Percentiles rank a stretch among this genome's conserved stretches.
Evolutionary conservation across 768 basidiomycete species (phyloP).

Genomic region (Leccinum variicolor): DNA sequence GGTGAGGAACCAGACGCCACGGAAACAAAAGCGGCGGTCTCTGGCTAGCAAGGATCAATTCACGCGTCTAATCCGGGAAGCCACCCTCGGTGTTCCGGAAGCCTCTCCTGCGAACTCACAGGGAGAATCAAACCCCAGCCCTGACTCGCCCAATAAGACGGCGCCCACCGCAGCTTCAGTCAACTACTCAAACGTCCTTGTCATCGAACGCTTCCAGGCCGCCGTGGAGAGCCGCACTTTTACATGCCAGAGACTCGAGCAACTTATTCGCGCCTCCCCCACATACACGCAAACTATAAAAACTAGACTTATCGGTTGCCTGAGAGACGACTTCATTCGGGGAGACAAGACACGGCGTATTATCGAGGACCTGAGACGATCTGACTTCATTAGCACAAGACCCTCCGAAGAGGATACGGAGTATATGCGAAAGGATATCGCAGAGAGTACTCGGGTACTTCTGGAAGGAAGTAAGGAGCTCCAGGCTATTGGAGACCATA

Average conservation of each 20-base stretch:
- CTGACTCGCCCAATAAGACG: constrained; percentile 2
- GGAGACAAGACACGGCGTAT: constrained; percentile 23
- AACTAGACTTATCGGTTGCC: constrained; percentile 16
- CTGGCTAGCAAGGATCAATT: constrained; percentile 23
- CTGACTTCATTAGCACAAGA: constrained; percentile 22
- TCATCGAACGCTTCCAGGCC: constrained; percentile 27
- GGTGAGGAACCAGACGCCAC: constrained; percentile 16
- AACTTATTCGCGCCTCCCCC: constrained; percentile 22
- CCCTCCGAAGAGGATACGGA: constrained; percentile 18
- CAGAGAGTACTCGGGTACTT: constrained; percentile 24
- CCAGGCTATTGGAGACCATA: constrained; percentile 23
- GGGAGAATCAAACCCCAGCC: background rate
- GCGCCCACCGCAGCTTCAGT: constrained; percentile 4
- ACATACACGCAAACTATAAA: constrained; percentile 20
- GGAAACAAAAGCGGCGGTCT: constrained; percentile 25
- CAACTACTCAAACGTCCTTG: constrained; percentile 25
- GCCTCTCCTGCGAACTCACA: constrained; percentile 1
- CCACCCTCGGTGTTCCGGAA: constrained; percentile 1
- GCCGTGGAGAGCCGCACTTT: constrained; percentile 26
- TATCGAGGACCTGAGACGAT: constrained; percentile 26
- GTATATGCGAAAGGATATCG: constrained; percentile 19
- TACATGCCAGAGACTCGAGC: constrained; percentile 28
- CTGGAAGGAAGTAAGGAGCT: constrained; percentile 27
- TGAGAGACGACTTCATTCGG: constrained; percentile 26
- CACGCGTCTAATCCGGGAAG: constrained; percentile 22